A percentile compares a stretch with the other conserved stretches of the same genome.
Conservation (phyloP, 2,329 filamentous ascomycete genomes). For the Calycina herbarum region DNA sequence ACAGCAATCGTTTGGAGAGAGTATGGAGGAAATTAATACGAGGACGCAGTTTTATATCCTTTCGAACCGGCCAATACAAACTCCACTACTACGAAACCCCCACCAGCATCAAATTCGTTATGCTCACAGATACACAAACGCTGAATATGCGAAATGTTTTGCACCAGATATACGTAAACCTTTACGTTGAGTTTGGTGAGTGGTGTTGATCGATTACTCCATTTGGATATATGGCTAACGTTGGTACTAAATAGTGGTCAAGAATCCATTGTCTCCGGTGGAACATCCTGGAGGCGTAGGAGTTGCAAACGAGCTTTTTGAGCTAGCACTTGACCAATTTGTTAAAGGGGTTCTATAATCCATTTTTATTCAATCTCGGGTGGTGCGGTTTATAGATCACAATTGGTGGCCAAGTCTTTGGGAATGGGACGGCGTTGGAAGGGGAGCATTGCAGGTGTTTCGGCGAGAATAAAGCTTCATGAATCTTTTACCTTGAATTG, state of each 20-base stretch:
- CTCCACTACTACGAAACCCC: constrained; percentile 99
- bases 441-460: constrained; percentile 28
- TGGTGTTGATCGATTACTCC: constrained; percentile 22
- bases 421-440: constrained; percentile 25
- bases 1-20: neutral
- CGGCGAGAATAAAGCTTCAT: constrained; percentile 10
- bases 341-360: constrained; percentile 59
- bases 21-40: neutral
- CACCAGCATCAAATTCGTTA: constrained; percentile 91
- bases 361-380: neutral
- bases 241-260: constrained; percentile 54
- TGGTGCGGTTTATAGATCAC: neutral
- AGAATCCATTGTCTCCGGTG: constrained; percentile 67
- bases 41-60: constrained; percentile 76
- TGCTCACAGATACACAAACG: constrained; percentile 88
- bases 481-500: constrained; percentile 13
- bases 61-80: constrained; percentile 92
- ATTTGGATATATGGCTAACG: neutral
- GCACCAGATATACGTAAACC: constrained; percentile 97
- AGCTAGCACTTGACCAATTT: constrained; percentile 74
- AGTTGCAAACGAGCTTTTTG: constrained; percentile 71
- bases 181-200: constrained; percentile 92
- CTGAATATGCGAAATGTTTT: constrained; percentile 90
- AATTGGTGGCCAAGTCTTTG: neutral
- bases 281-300: constrained; percentile 68